Evolutionary conservation across 352 stramenopile genomes (phyloP), one percentile per base, ranked within the genome.

Genomic region (Pythium vanterpoolii): DNA sequence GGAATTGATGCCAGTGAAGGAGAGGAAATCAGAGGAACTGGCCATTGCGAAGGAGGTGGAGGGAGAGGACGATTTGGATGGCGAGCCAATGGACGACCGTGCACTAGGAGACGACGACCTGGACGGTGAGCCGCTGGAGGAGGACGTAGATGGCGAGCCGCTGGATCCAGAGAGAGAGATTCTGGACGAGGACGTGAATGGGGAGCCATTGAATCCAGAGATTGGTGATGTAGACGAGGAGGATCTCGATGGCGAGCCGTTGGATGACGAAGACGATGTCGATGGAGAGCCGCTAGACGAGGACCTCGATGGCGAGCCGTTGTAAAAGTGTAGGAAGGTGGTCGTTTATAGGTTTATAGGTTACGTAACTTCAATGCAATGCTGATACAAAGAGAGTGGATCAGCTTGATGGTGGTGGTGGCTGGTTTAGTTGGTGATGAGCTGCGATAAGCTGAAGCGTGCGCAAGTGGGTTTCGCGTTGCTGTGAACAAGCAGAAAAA

Each of bases 361-460:
- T 18, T 38, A 9, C 2, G 5, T 3, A 3, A 9, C 33, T 9
- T 38, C 2, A 38, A 38, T 38, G 16, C 33, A 38, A 38, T 38
- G 4, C 11, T 38, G 11, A 14, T 38, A 9, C 33, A 38, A 38
- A 38, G 33, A 18, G 11, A 14, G 33, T 38, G 33, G 33, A 38
- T 18, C 27, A 10, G n/a, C 31, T 19, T 39, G 55, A 31, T 4
- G 48, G 34, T 42, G 26, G 11, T 39, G 50, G n/a, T 27, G 36
- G 8, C 27, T n/a, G 36, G 13, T 33, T 9, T 40, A 34, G 27
- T 5, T 56, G 73, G 14, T 76, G 70, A 44, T 87, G 49, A 24
- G 83, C 65, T 38, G 72, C 66, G 47, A n/a, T n/a, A n/a, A 89
- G 36, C 52, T 89, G 78, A 18, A 87, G 66, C 13, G 77, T 83